Conservation (phyloP, 768 basidiomycete genomes). For the Leccinum boreale region DNA sequence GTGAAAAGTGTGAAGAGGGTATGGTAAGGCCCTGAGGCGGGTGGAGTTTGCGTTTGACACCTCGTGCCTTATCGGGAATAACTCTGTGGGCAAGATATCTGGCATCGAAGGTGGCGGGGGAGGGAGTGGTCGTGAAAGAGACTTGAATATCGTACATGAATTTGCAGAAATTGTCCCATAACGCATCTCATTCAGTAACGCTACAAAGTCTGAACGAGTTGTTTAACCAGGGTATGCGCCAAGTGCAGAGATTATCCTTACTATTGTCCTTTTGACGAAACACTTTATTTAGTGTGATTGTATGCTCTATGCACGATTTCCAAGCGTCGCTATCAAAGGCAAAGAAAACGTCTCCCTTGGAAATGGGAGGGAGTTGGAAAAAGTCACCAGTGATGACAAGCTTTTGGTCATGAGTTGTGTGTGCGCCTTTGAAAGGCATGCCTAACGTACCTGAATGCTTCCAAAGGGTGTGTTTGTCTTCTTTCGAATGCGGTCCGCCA, state of each 20-base stretch:
- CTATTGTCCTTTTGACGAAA: conserved; percentile 73
- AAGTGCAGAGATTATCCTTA: conserved; percentile 28
- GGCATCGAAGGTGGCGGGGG: conserved; percentile 24
- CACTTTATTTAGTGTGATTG: conserved; percentile 66
- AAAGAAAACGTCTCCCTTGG: conserved; percentile 48
- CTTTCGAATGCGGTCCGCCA: conserved; percentile 51
- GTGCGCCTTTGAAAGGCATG: background rate
- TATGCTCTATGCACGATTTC: conserved; percentile 47
- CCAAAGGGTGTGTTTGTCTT: conserved; percentile 54
- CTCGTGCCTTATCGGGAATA: conserved; percentile 66
- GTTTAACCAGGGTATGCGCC: background rate
- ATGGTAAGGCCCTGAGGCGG: conserved; percentile 48
- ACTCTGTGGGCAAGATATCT: conserved; percentile 46
- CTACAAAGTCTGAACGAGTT: conserved; percentile 53
- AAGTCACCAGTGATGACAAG: conserved; percentile 57
- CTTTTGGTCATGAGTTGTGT: conserved; percentile 18
- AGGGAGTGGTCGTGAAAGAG: conserved; percentile 35
- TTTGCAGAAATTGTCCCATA: conserved; percentile 49
- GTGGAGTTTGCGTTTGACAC: conserved; percentile 62
- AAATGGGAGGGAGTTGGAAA: conserved; percentile 56
- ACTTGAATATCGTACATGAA: conserved; percentile 47
- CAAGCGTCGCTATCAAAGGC: conserved; percentile 58
- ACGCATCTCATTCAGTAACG: conserved; percentile 74
- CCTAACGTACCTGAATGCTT: conserved; percentile 52
- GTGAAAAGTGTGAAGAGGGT: conserved; percentile 40